These are phyloP conservation scores for Didymella pinodella DNA, from an alignment of 2,329 filamentous ascomycete species.

Conservation along the genomic window DNA sequence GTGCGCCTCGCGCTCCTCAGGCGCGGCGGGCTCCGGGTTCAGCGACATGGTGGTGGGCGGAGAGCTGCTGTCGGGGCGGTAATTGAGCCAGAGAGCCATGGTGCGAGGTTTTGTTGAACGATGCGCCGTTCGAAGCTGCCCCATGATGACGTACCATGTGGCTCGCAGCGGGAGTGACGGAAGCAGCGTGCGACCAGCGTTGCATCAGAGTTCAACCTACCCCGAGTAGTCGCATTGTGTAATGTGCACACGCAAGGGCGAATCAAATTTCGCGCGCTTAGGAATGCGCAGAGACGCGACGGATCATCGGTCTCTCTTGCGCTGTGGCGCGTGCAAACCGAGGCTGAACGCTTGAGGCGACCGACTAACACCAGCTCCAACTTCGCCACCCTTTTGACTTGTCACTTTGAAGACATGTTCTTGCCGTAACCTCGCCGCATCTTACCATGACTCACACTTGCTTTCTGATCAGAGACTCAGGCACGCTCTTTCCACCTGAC, in stretches of 20 bases:
- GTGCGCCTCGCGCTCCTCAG: conserved; percentile 50
- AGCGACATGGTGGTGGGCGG: conserved; percentile 49
- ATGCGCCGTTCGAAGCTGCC: conserved; percentile 29
- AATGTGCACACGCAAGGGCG: not conserved
- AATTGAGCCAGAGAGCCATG: conserved; percentile 21
- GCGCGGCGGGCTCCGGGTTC: conserved; percentile 53
- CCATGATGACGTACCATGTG: conserved; percentile 31
- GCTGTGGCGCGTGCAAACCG: conserved; percentile 30
- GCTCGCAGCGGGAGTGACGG: conserved; percentile 17
- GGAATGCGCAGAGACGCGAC: not conserved
- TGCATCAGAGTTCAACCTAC: conserved; percentile 1
- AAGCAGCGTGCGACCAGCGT: conserved; percentile 18
- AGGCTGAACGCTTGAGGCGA: conserved; percentile 11
- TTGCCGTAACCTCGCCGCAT: conserved; percentile 6
- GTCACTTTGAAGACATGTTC: conserved; percentile 32
- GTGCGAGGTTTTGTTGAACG: conserved; percentile 32
- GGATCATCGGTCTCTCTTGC: conserved; percentile 1
- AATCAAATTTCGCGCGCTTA: conserved; percentile 2
- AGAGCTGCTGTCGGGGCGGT: conserved; percentile 15
- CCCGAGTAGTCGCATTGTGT: not conserved
- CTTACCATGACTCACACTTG: conserved; percentile 29
- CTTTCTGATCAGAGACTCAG: not conserved
- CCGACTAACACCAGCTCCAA: conserved; percentile 20
- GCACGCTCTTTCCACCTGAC: conserved; percentile 5
- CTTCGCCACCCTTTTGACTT: conserved; percentile 32